Base-by-base conservation (phyloP, 23 red algal genomes). In the Gracilaria gracilis region DNA sequence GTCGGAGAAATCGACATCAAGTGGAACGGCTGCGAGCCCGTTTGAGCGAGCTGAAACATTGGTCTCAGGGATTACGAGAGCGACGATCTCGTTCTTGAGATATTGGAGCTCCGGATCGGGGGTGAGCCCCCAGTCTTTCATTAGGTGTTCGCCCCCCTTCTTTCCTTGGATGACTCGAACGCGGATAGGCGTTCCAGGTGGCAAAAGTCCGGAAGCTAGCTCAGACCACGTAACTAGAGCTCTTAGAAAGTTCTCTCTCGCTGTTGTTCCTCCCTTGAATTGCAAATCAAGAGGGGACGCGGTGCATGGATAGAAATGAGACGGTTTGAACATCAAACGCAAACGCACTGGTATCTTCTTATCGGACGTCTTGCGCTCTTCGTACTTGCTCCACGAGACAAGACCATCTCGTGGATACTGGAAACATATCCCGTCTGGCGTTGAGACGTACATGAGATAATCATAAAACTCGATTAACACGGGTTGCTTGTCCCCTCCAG, bases 1-100 rank as follows among this genome's bases (percentile, higher is more conserved):
- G 42, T 57, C 69, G 28, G 85, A 89, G 54, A 65, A 42, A 46
- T 92, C 95, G 39, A 97, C 89, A 88, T 97, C 95, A 49, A 97
- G 32, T 21, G 95, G 95, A 25, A 97, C 95, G 28, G 91, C 90
- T 9, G 95, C 89, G 17, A 97, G 62, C 11, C 95, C 95, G 35
- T 35, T 86, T 20, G 67, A 57, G 16, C 94, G 80, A 40, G 58
- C 75, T 40, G 47, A 42, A 19, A 54, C 42, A 49, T 53, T 85
- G 34, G 57, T 58, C 31, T 79, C 79, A 11, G 95, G 95, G 38
- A 90, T 46, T 9, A 97, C 59, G 15, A 89, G 84, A 27, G 84
- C 84, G 35, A 94, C 57, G 12, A 94, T 79, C 37, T 81, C 90
- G n/a, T 57, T 9, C 36, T 44, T 90, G n/a, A 46, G 42, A 46